A percentile compares a stretch with the other conserved stretches of the same genome.
phyloP scores from a whole-genome alignment of 768 basidiomycete species.

The Podaxis pistillaris region DNA sequence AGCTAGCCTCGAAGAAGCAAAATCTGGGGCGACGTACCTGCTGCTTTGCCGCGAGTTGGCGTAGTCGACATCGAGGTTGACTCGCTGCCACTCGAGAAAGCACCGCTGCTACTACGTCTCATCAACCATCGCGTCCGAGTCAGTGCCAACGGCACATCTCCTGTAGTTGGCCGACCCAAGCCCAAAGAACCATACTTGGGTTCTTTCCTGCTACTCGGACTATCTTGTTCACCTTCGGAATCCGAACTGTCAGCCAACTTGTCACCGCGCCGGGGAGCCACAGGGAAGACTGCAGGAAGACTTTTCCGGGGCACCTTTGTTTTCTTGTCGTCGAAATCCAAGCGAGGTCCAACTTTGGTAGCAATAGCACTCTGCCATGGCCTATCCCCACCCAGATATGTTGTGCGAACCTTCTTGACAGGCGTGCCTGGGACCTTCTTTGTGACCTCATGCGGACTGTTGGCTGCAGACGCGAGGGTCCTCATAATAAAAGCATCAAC shows the following conservation, averaged over 20 bases:
- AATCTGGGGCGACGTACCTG: conserved; percentile 34
- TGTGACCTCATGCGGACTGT: conserved; percentile 38
- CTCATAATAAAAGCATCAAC: conserved; percentile 74
- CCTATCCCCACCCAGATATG: conserved; percentile 53
- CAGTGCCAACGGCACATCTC: conserved; percentile 30
- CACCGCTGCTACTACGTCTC: conserved; percentile 79
- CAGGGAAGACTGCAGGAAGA: conserved; percentile 69
- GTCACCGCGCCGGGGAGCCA: conserved; percentile 30
- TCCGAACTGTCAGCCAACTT: conserved; percentile 44
- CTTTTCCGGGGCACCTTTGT: conserved; percentile 58
- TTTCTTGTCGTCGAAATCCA: conserved; percentile 46
- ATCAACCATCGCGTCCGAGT: conserved; percentile 60
- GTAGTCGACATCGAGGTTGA: conserved; percentile 54
- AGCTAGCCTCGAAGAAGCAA: conserved; percentile 1
- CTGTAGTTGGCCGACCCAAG: conserved; percentile 53
- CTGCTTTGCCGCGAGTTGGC: conserved; percentile 57
- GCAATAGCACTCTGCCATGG: conserved; percentile 84
- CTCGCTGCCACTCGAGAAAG: conserved; percentile 77
- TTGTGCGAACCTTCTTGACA: conserved; percentile 70
- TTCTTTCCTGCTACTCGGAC: conserved; percentile 54
- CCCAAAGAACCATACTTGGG: conserved; percentile 62
- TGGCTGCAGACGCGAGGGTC: conserved; percentile 59
- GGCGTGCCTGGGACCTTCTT: conserved; percentile 80
- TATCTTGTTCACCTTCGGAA: conserved; percentile 65
- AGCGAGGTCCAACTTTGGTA: conserved; percentile 56